These are phyloP conservation scores for Prunus mongolica DNA, from an alignment of 306 rosid species.

Conservation along the genomic window DNA sequence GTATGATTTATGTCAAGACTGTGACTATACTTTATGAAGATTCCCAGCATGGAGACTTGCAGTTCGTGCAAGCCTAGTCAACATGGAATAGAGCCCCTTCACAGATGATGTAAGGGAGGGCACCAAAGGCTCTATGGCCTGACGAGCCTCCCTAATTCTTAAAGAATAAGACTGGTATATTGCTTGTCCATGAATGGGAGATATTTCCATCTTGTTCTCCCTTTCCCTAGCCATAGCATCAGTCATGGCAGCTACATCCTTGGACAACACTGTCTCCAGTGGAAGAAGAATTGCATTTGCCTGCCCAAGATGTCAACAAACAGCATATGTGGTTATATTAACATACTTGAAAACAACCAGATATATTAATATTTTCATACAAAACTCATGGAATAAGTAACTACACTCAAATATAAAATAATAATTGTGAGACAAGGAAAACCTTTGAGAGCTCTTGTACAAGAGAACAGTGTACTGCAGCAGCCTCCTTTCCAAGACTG, in stretches of 20 bases:
- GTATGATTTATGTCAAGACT: slow-evolving; percentile 24
- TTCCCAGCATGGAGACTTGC: slow-evolving; percentile 97
- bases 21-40: slow-evolving; percentile 74
- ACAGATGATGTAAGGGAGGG: slow-evolving; percentile 69
- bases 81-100: slow-evolving; percentile 80
- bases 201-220: slow-evolving; percentile 76
- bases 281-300: slow-evolving; percentile 87
- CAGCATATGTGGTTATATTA: slow-evolving; percentile 24
- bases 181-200: slow-evolving; percentile 93
- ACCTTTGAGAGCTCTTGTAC: slow-evolving; percentile 88
- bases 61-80: slow-evolving; percentile 81
- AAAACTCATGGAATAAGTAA: background rate
- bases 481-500: slow-evolving; percentile 90
- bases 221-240: slow-evolving; percentile 72
- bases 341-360: slow-evolving; percentile 1
- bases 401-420: background rate
- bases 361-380: background rate
- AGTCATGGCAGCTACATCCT: slow-evolving; percentile 89
- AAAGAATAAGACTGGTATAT: slow-evolving; percentile 82
- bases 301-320: slow-evolving; percentile 40
- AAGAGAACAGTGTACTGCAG: slow-evolving; percentile 66
- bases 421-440: slow-evolving; percentile 22
- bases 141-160: slow-evolving; percentile 77
- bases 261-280: slow-evolving; percentile 81
- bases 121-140: slow-evolving; percentile 69